Percentiles rank a stretch among this genome's conserved stretches.
Evolutionary conservation across 2,329 filamentous ascomycete genomes (phyloP).

Genomic region (Xylaria sp.): DNA sequence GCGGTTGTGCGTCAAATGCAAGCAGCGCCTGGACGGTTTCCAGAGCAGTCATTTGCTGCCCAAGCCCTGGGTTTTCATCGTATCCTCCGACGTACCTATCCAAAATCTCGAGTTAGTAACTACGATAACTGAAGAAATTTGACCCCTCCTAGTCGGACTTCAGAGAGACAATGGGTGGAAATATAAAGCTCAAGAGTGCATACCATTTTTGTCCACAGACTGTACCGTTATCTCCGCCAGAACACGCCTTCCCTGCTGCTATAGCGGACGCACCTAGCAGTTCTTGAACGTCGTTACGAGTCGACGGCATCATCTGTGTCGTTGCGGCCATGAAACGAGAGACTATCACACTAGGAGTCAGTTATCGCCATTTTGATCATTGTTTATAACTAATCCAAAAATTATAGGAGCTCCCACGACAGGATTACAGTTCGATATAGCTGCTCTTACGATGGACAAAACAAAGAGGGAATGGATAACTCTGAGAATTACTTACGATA

Average conservation of each 20-base stretch:
- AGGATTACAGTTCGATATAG: no score
- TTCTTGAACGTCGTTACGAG: conserved; percentile 58
- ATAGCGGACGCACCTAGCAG: conserved; percentile 62
- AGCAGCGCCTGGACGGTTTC: conserved; percentile 71
- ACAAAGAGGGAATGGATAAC: not conserved
- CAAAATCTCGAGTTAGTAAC: not conserved
- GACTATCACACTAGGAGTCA: conserved; percentile 45
- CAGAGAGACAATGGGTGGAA: not conserved
- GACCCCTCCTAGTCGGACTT: no score
- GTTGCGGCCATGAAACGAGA: conserved; percentile 72
- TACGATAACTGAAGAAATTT: not conserved
- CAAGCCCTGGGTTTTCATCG: conserved; percentile 66
- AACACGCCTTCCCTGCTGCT: conserved; percentile 67
- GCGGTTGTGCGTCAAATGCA: conserved; percentile 54
- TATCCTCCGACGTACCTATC: conserved; percentile 58
- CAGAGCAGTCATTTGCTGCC: conserved; percentile 72
- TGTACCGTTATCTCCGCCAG: conserved; percentile 62
- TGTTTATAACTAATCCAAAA: not conserved
- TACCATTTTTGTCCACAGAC: conserved; percentile 72
- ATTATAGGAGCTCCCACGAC: no score
- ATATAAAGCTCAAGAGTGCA: not conserved
- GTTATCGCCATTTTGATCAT: not conserved
- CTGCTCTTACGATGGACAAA: no score
- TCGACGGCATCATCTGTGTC: conserved; percentile 65
- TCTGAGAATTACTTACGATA: conserved; percentile 52